Evolutionary conservation across 768 basidiomycete genomes (phyloP), one percentile per base, ranked within the genome.

Genomic region (Mycena belliarum): DNA sequence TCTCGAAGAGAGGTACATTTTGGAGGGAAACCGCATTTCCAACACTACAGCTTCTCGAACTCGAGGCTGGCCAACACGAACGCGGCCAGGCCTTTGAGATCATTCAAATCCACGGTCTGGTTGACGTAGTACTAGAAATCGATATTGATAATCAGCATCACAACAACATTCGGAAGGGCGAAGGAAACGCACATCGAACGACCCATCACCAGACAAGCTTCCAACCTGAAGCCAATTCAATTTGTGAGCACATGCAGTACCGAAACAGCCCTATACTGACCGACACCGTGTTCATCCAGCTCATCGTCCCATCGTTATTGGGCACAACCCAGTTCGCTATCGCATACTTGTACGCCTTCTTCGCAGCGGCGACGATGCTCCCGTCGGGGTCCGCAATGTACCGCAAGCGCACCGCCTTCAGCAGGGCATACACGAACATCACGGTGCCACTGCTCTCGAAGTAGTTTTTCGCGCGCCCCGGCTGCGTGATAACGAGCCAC

Each of bases 401-500:
- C 1, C 79, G 77, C 38, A 73, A 52, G 56, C 79, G 70, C n/a
- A 79, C 74, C 6, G 70, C 77, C 55, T 78, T 79, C 61, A 82
- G 57, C 41, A 81, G 61, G 0, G 78, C 57, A 63, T 81, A 82
- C 4, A 79, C 75, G 54, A 74, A 80, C 80, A 81, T 81, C 42
- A 73, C 69, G 12, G 71, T 62, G 1, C 73, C 79, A 57, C 76
- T 78, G 66, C 77, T 79, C 70, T 82, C 80, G 54, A 81, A 79
- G 59, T 81, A 81, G 59, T 82, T 82, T 35, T 68, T 69, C 25
- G 67, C 63, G 20, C 79, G 64, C 24, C 77, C 78, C 16, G 80
- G 78, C 61, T 81, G 75, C 11, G 75, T 78, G 25, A 80, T 70
- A n/a, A 82, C 79, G 26, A 80, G 71, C 80, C 79, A 81, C 78